Evolutionary conservation across 2,329 filamentous ascomycete species (phyloP), one percentile per base, ranked within the genome.

Genomic region (Rhynchosporium graminicola): DNA sequence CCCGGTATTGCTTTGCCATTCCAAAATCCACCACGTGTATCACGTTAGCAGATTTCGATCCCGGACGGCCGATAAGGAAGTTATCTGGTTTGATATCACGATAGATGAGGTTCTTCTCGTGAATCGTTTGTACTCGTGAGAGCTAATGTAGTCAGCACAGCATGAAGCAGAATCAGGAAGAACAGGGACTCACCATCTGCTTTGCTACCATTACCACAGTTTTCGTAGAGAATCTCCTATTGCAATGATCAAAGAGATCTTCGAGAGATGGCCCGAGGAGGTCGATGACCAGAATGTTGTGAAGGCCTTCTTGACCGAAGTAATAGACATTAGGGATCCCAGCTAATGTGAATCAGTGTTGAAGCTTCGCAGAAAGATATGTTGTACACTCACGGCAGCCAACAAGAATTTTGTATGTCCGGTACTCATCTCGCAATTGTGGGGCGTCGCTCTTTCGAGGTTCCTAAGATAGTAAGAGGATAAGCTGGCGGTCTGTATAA

Each of bases 321-420:
- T 98, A 99, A 81, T 98, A 98, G 74, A 99, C 95, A 85, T 98
- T 98, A 73, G 95, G 95, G 71, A 99, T 98, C 73, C 95, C 95
- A 73, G 94, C 94, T 98, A 76, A 33, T 48, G 15, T 61, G 42
- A 13, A 71, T 82, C 69, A 82, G 78, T 67, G 43, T 60, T 42
- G 54, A 15, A 28, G 59, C 42, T 31, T 57, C 63, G 57, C 60
- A 63, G 59, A 31, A 63, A 62, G 62, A 10, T n/a, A 36, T 15
- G 20, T 28, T 59, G 54, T 69, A 54, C 63, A 90, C 95, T 90
- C 82, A 99, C 95, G 94, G 82, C 95, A 99, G 76, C 95, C 95
- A 69, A 98, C 95, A 70, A 99, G 87, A 73, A 99, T 98, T 83
- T 99, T 99, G 83, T 99, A 99, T 64, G 95, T 99, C 74, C 95